These are phyloP conservation scores for Pelargonium nanum DNA, from an alignment of 345 rosid genomes.

Conservation along the genomic window DNA sequence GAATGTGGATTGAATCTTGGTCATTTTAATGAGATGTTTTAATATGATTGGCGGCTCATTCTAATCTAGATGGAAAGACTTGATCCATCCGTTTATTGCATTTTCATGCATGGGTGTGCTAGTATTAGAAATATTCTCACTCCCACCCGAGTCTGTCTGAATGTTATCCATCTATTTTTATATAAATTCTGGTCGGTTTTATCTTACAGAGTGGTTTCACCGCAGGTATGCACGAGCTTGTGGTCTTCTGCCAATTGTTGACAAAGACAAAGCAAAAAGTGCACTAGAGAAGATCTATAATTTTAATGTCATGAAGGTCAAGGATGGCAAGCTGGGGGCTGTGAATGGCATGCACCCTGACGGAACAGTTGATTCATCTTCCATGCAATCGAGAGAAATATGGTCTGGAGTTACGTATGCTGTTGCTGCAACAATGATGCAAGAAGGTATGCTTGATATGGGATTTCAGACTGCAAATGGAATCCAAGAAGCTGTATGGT, in stretches of 20 bases:
- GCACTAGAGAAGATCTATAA: conserved; percentile 69
- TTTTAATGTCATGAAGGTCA: conserved; percentile 69
- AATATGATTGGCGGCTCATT: too few species aligned
- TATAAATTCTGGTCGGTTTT: background rate
- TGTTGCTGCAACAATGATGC: conserved; percentile 83
- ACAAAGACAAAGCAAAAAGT: conserved; percentile 47
- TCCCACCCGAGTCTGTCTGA: too few species aligned
- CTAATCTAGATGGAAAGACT: too few species aligned
- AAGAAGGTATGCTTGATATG: conserved; percentile 55
- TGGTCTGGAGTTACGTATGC: conserved; percentile 97
- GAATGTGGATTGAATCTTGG: too few species aligned
- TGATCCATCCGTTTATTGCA: too few species aligned
- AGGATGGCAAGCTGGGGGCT: conserved; percentile 76
- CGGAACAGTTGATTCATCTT: conserved; percentile 63
- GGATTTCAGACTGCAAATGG: conserved; percentile 82
- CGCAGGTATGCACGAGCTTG: conserved; percentile 78
- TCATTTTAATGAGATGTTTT: too few species aligned
- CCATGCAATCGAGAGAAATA: conserved; percentile 85
- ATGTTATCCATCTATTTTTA: too few species aligned
- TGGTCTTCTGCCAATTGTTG: conserved; percentile 68
- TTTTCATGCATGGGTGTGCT: too few species aligned
- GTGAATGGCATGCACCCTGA: conserved; percentile 90
- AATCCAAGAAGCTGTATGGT: conserved; percentile 69
- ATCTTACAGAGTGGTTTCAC: background rate
- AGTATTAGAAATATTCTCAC: too few species aligned